phyloP scores from a whole-genome alignment of 441 rosid genomes.

The Viola pubescens region DNA sequence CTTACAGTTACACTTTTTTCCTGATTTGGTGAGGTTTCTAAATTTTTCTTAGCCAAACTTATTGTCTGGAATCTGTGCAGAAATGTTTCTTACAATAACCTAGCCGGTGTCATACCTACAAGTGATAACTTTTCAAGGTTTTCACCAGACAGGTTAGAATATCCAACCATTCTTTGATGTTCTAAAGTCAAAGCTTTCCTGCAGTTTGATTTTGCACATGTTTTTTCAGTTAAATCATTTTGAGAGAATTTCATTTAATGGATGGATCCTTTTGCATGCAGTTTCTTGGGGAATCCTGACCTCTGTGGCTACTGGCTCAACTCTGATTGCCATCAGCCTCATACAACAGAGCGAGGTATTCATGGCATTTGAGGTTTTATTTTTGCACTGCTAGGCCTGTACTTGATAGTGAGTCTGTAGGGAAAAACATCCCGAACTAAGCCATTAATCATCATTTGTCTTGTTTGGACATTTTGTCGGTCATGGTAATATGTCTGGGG shows the following conservation, averaged over 20 bases:
- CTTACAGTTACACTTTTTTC: background rate
- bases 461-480: background rate
- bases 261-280: conserved; percentile 18
- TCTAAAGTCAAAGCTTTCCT: background rate
- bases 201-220: background rate
- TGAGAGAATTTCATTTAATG: background rate
- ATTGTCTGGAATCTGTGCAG: conserved; percentile 29
- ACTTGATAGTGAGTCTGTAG: too few species aligned
- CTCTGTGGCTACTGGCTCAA: conserved; percentile 75
- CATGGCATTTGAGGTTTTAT: background rate
- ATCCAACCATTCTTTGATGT: background rate
- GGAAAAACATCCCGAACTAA: too few species aligned
- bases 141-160: conserved; percentile 49
- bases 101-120: conserved; percentile 69
- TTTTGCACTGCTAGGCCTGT: background rate
- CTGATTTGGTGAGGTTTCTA: background rate
- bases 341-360: conserved; percentile 61
- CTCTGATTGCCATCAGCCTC: conserved; percentile 53
- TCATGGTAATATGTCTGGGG: background rate
- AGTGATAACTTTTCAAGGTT: conserved; percentile 77
- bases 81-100: conserved; percentile 77
- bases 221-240: background rate
- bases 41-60: conserved; percentile 1
- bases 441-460: too few species aligned
- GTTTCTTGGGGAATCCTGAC: conserved; percentile 72